A percentile compares a stretch with the other conserved stretches of the same genome.
Conservation (phyloP, 2,329 filamentous ascomycete species). For the Lasiodiplodia gonubiensis region DNA sequence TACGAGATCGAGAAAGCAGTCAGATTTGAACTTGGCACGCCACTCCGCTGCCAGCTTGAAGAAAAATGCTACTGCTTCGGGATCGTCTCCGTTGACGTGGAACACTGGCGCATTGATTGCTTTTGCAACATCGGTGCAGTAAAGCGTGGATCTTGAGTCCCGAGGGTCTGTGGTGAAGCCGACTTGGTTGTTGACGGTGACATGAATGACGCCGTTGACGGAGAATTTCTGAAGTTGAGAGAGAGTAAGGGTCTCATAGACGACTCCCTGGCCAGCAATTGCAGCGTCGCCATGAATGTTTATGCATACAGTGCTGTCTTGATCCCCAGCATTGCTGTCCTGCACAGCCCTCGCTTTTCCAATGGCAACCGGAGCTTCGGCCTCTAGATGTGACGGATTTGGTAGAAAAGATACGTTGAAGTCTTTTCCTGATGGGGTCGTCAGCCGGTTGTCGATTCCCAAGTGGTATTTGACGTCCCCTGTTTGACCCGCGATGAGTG, state of each 20-base stretch:
- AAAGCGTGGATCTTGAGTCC: conserved; percentile 94
- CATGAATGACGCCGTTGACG: conserved; percentile 94
- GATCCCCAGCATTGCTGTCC: conserved; percentile 95
- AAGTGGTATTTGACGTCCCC: conserved; percentile 99
- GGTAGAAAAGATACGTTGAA: conserved; percentile 98
- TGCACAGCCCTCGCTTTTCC: conserved; percentile 98
- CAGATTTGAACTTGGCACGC: conserved; percentile 97
- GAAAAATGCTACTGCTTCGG: conserved; percentile 97
- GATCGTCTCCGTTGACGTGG: conserved; percentile 98
- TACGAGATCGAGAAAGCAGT: conserved; percentile 96
- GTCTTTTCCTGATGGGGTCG: conserved; percentile 96
- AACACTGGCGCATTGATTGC: conserved; percentile 97
- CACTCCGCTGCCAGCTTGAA: conserved; percentile 97
- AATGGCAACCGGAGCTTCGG: conserved; percentile 95
- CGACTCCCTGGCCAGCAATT: conserved; percentile 93
- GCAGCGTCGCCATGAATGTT: conserved; percentile 96
- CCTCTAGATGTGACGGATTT: conserved; percentile 97
- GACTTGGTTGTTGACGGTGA: conserved; percentile 99
- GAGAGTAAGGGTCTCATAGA: conserved; percentile 99
- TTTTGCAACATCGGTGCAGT: conserved; percentile 99
- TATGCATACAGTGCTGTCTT: conserved; percentile 88
- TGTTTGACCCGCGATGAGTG: conserved; percentile 91
- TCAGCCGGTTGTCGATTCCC: conserved; percentile 99
- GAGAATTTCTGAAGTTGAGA: conserved; percentile 94
- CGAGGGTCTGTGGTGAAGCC: conserved; percentile 98